Evolutionary conservation across 2,329 filamentous ascomycete species (phyloP).

Genomic region (Aspergillus neoniger): DNA sequence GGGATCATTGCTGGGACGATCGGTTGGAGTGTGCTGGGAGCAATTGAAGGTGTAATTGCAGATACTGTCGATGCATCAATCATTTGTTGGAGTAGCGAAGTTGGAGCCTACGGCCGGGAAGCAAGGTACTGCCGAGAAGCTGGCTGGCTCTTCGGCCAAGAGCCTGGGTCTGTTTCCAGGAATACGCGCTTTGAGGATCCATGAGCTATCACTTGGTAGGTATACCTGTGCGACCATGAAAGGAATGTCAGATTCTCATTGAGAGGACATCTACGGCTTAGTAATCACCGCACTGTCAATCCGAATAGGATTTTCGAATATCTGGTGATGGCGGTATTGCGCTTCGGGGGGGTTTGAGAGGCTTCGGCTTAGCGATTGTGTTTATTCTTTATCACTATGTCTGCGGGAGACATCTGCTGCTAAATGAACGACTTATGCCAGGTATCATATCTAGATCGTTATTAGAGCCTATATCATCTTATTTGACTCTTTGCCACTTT

Average conservation of each 20-base stretch:
- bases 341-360: neutral
- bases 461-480: neutral
- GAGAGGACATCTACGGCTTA: neutral
- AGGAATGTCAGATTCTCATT: too few species aligned
- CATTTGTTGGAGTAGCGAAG: slow-evolving; percentile 94
- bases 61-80: slow-evolving; percentile 86
- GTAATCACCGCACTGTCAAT: neutral
- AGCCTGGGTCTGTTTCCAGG: slow-evolving; percentile 2
- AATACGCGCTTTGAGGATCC: slow-evolving; percentile 4
- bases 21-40: slow-evolving; percentile 87
- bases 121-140: slow-evolving; percentile 88
- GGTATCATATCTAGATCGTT: neutral
- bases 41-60: slow-evolving; percentile 84
- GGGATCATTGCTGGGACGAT: slow-evolving; percentile 91
- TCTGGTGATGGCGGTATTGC: neutral
- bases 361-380: neutral
- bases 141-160: slow-evolving; percentile 78
- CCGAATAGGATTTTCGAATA: neutral
- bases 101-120: slow-evolving; percentile 60
- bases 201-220: neutral
- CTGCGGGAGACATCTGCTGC: neutral
- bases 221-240: neutral
- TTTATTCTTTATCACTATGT: neutral
- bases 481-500: neutral
- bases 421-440: neutral